These are phyloP conservation scores for Hyaloscypha finlandica DNA, from an alignment of 495 filamentous ascomycete species.

Conservation along the genomic window DNA sequence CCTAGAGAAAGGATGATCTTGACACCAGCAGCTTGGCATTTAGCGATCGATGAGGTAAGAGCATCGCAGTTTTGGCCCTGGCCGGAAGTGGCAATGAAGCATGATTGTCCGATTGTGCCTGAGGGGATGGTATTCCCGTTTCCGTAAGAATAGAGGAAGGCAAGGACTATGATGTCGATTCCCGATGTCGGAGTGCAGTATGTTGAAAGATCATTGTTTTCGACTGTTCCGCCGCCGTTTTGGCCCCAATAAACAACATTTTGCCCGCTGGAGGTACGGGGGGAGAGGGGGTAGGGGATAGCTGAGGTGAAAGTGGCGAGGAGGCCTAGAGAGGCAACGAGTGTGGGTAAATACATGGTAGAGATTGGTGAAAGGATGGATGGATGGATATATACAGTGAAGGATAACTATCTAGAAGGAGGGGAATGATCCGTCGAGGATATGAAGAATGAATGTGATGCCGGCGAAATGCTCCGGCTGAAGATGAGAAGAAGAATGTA, in stretches of 20 bases:
- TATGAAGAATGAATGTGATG: constrained; percentile 6
- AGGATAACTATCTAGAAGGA: constrained; percentile 29
- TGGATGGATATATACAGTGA: constrained; percentile 28
- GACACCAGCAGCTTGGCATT: constrained; percentile 43
- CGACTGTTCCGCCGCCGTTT: constrained; percentile 42
- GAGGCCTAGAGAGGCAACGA: constrained; percentile 35
- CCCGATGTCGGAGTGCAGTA: constrained; percentile 41
- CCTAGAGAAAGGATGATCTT: constrained; percentile 66
- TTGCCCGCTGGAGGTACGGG: constrained; percentile 34
- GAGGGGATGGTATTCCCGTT: constrained; percentile 38
- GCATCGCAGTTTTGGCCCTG: constrained; percentile 45
- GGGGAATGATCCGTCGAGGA: constrained; percentile 26
- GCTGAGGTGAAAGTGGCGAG: constrained; percentile 35
- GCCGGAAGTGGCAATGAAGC: constrained; percentile 35
- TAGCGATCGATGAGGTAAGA: constrained; percentile 47
- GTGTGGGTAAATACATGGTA: constrained; percentile 36
- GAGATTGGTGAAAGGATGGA: constrained; percentile 16
- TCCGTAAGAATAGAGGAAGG: constrained; percentile 52
- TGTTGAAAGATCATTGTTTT: constrained; percentile 45
- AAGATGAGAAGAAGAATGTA: constrained; percentile 20
- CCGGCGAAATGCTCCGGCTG: constrained; percentile 12
- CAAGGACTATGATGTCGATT: constrained; percentile 54
- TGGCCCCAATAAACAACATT: constrained; percentile 51
- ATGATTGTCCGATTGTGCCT: constrained; percentile 43
- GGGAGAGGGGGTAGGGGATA: constrained; percentile 31